These are phyloP conservation scores for Syzygium oleosum DNA, from an alignment of 345 rosid genomes.

Conservation along the genomic window DNA sequence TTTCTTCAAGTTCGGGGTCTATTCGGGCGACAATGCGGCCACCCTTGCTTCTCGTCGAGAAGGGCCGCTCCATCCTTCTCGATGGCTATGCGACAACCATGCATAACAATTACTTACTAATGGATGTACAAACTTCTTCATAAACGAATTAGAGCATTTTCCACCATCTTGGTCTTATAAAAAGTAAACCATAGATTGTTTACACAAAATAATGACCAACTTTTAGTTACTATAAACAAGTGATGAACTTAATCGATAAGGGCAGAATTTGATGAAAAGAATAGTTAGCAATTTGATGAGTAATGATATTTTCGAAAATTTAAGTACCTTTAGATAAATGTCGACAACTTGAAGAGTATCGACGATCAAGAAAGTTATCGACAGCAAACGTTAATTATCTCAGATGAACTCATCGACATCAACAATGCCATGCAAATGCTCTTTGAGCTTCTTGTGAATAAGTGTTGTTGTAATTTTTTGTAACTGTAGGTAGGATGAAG, in stretches of 20 bases:
- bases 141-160: neutral
- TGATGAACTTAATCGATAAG: accelerated
- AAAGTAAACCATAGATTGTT: neutral
- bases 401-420: accelerated
- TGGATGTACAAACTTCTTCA: neutral
- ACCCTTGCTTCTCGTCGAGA: neutral
- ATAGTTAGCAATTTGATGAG: accelerated
- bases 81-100: neutral
- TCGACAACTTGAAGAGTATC: neutral
- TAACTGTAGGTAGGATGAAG: neutral
- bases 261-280: neutral
- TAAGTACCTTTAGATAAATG: neutral
- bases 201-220: neutral
- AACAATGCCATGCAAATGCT: no score
- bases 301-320: neutral
- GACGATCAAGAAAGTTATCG: neutral
- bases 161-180: neutral
- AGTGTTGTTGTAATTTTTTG: neutral
- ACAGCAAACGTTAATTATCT: accelerated
- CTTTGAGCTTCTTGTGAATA: neutral
- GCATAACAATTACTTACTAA: neutral
- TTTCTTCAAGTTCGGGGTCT: neutral
- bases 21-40: neutral
- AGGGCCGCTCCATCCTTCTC: neutral
- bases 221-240: neutral